phyloP scores from a whole-genome alignment of 345 rosid species.

The Cardiospermum halicacabum region DNA sequence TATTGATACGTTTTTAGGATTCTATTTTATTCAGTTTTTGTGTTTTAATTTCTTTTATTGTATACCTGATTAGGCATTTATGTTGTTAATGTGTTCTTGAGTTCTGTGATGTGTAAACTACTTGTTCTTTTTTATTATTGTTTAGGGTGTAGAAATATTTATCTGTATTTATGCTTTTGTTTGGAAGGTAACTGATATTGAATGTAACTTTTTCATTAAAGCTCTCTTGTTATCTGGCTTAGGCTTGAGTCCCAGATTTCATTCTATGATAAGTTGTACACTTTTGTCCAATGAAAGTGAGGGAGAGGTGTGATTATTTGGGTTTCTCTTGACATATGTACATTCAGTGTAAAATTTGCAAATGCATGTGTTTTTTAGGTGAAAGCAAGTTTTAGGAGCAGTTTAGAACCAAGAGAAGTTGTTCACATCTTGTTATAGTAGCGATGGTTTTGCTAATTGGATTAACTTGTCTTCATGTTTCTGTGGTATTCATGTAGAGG shows the following conservation, averaged over 20 bases:
- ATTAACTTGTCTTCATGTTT: background rate
- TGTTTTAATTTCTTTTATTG: background rate
- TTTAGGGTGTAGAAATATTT: background rate
- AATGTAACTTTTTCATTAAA: background rate
- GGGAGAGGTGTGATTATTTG: background rate
- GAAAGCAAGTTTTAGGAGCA: background rate
- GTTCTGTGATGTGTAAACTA: background rate
- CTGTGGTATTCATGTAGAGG: background rate
- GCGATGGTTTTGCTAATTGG: background rate
- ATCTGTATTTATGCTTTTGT: background rate
- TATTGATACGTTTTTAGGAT: slow-evolving; percentile 14
- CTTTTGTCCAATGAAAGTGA: background rate
- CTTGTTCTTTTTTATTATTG: background rate
- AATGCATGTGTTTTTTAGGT: background rate
- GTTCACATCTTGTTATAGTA: background rate
- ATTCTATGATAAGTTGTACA: background rate
- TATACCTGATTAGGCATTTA: background rate
- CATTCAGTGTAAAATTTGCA: background rate
- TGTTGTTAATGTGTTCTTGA: background rate
- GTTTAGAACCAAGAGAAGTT: background rate
- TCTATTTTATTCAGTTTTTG: background rate
- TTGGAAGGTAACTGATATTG: background rate
- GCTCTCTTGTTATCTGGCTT: background rate
- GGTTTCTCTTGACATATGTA: background rate
- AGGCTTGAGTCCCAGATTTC: background rate